These are phyloP conservation scores for Mycena sanguinolenta DNA, from an alignment of 768 basidiomycete genomes.

Conservation along the genomic window DNA sequence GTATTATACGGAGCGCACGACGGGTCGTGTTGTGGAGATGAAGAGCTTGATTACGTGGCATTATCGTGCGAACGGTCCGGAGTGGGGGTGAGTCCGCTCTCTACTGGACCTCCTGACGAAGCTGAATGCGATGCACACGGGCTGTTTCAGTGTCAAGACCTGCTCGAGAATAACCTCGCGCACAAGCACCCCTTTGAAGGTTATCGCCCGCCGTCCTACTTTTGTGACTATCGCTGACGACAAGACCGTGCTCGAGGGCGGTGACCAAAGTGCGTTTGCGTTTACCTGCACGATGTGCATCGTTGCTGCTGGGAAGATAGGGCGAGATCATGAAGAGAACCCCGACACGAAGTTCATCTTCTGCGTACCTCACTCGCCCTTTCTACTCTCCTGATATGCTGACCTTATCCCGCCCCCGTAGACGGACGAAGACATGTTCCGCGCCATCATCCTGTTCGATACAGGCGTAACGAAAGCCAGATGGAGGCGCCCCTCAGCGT, in stretches of 20 bases:
- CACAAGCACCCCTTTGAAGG: conserved; percentile 96
- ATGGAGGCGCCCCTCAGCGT: conserved; percentile 73
- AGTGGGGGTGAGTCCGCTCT: conserved; percentile 85
- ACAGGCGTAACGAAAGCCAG: conserved; percentile 55
- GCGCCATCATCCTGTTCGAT: conserved; percentile 79
- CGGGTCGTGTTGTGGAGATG: conserved; percentile 93
- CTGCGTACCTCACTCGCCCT: conserved; percentile 62
- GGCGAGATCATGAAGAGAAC: conserved; percentile 98
- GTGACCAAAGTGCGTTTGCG: conserved; percentile 78
- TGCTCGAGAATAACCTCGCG: conserved; percentile 94
- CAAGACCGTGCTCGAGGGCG: conserved; percentile 85
- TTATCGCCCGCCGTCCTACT: conserved; percentile 46
- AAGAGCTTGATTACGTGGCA: conserved; percentile 99
- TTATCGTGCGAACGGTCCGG: conserved; percentile 92
- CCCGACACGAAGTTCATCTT: conserved; percentile 96
- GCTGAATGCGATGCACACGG: conserved; percentile 53
- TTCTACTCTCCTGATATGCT: not conserved
- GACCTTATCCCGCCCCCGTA: conserved; percentile 44
- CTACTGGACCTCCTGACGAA: not conserved
- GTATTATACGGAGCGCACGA: conserved; percentile 97
- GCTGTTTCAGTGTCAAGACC: conserved; percentile 94
- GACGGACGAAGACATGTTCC: conserved; percentile 99
- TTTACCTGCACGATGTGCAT: too few relatives aligned
- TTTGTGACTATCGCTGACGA: not conserved
- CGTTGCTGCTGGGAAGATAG: too few relatives aligned